Evolutionary conservation across 1,284 basidiomycete genomes (phyloP), one percentile per base, ranked within the genome.

Genomic region (Coriolopsis trogii): DNA sequence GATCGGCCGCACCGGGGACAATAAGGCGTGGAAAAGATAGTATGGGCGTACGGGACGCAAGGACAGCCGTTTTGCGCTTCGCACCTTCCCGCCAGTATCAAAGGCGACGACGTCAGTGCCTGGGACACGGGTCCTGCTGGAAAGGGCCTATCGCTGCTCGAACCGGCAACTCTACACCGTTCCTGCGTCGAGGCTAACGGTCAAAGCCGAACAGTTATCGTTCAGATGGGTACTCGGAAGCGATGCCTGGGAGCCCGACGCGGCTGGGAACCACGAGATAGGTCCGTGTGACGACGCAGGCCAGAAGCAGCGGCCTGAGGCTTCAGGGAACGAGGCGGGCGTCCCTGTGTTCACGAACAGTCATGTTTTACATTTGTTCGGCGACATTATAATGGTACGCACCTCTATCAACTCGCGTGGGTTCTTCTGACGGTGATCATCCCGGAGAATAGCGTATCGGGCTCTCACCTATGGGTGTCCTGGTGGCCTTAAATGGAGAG

Each of bases 101-200:
- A 37, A 49, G 31, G 24, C 24, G 40, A 15, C 46, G 31, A 41
- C 46, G 46, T 49, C 46, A 36, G 24, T 41, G 21, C 9, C 29
- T 16, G 44, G 50, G 47, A 6, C 18, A 46, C n/a, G n/a, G 26
- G 46, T 45, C 29, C 36, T 55, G 30, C 46, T 41, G 30, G 6
- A n/a, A 46, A 31, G 38, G 26, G 46, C 41, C 45, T 34, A 50
- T 23, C 24, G 30, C 30, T 33, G 51, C 57, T 49, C 46, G 53
- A 59, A 56, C 53, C 51, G 57, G 57, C 48, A 59, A 55, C 51
- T 59, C 53, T 53, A 51, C 51, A 37, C 51, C 57, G 45, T 45
- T 33, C 49, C 43, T 51, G 23, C 23, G 53, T 51, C 48, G 51
- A 59, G 53, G 46, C 57, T 55, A 59, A 59, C 57, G 54, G 54